Conservation (phyloP, 345 rosid genomes). For the Arabidopsis arenosa region DNA sequence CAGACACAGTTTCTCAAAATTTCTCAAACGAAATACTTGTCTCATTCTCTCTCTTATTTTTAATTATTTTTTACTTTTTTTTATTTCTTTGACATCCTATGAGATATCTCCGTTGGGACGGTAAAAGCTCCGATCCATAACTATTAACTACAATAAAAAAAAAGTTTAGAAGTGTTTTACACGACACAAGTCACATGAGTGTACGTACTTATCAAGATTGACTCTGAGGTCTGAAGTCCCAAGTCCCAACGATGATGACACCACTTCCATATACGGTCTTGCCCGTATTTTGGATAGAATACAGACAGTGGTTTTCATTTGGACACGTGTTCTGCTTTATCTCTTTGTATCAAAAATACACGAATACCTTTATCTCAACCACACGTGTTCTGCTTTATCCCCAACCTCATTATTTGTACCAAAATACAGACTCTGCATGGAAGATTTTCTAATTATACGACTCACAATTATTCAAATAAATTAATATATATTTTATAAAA, state of each 20-base stretch:
- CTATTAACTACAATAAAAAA: too few relatives aligned
- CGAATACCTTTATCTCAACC: too few relatives aligned
- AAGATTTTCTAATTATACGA: too few relatives aligned
- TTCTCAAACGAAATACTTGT: too few relatives aligned
- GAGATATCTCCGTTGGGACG: too few relatives aligned
- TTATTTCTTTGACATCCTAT: too few relatives aligned
- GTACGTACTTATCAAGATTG: slow-evolving; percentile 32
- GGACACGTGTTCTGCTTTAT: not conserved
- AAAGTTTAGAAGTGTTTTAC: not conserved
- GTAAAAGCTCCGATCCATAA: too few relatives aligned
- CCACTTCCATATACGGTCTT: slow-evolving; percentile 3
- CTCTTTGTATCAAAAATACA: not conserved
- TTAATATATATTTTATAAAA: too few relatives aligned
- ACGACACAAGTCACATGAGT: slow-evolving; percentile 1
- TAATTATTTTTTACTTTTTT: too few relatives aligned
- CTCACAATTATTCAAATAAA: too few relatives aligned
- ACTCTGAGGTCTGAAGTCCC: not conserved
- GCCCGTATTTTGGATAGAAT: slow-evolving; percentile 13
- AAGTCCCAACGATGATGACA: not conserved
- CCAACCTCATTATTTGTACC: not conserved
- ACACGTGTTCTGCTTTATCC: not conserved
- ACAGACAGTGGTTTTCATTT: not conserved
- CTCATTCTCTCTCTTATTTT: too few relatives aligned
- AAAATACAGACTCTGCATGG: not conserved
- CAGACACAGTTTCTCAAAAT: too few relatives aligned